A percentile compares a stretch with the other conserved stretches of the same genome.
These are phyloP conservation scores for Cladosporium sp. DNA, from an alignment of 2,329 filamentous ascomycete species.

Conservation along the genomic window DNA sequence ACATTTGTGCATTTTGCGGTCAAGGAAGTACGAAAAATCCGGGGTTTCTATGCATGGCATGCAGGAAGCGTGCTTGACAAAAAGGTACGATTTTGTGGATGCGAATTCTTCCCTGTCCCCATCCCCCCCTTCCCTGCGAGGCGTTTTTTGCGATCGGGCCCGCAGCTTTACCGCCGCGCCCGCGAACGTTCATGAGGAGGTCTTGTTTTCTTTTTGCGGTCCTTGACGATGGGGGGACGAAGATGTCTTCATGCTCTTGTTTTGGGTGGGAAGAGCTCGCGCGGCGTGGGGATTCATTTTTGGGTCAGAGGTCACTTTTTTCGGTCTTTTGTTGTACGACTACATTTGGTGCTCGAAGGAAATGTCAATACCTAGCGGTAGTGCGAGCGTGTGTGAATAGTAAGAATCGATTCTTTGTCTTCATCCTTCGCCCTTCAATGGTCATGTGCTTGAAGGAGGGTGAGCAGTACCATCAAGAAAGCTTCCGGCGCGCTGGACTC, in stretches of 20 bases:
- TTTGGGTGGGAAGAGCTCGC: not conserved
- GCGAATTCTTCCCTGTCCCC: not conserved
- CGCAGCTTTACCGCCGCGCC: too few species aligned
- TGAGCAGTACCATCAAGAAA: too few species aligned
- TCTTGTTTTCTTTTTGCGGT: too few species aligned
- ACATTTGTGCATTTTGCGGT: not conserved
- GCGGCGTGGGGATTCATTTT: too few species aligned
- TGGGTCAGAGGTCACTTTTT: too few species aligned
- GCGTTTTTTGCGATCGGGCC: not conserved
- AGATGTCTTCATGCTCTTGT: not conserved
- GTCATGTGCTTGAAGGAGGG: too few species aligned
- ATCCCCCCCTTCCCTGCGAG: not conserved
- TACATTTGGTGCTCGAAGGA: too few species aligned
- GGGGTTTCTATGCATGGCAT: not conserved
- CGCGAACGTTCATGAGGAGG: too few species aligned
- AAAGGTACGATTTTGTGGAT: not conserved
- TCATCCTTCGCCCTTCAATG: not conserved
- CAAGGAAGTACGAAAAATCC: not conserved
- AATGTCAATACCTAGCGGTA: not conserved
- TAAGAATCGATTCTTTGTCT: not conserved
- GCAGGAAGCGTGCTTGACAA: not conserved
- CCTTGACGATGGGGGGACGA: too few species aligned
- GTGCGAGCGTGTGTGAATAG: not conserved
- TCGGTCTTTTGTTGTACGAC: too few species aligned
- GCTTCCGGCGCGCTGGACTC: too few species aligned